Base-by-base conservation (phyloP, 225 moss, liverwort and hornwort genomes). In the Pleurozium schreberi region DNA sequence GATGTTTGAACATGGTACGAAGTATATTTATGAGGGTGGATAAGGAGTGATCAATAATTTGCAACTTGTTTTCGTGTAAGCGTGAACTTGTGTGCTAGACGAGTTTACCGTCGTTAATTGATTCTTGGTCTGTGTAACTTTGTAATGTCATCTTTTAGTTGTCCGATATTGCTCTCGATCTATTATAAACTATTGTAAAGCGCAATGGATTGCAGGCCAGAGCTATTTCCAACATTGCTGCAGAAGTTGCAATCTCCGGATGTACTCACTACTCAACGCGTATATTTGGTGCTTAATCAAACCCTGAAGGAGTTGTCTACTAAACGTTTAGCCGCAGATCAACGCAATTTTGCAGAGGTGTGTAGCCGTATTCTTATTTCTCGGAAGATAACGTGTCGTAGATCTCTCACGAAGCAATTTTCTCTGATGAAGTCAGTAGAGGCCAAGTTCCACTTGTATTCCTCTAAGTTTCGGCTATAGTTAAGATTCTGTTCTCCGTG, bases 161-260 rank as follows among this genome's bases (percentile, higher is more conserved):
- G 55, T 31, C 53, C 53, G 66, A 71, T 50, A 59, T 66, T 86
- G 69, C 67, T 75, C 60, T 68, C 52, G 61, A 80, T 83, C 82
- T 82, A 27, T 83, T 71, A 85, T 74, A 47, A 78, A 76, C 45
- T 69, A 77, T 84, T 40, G 60, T 81, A 87, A 91, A 76, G 78
- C 63, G 87, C 80, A 80, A 78, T 92, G 74, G 86, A 61, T 89
- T 83, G 87, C 96, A 98, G 98, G 98, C 99, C 96, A 84, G 97
- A 97, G 93, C 94, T 99, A 52, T 99, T 99, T 91, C 95, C 97
- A 90, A 93, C 95, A 65, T 95, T 99, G 92, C 95, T 99, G 87
- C 99, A 96, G 91, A 99, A 97, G 92, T 93, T 99, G 91, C 99
- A 95, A 95, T 97, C 99, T 91, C 93, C 95, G 85, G 99, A 99